A percentile compares a stretch with the other conserved stretches of the same genome.
Evolutionary conservation across 805 yeast species (phyloP).

Genomic region (Yarrowia sp.): DNA sequence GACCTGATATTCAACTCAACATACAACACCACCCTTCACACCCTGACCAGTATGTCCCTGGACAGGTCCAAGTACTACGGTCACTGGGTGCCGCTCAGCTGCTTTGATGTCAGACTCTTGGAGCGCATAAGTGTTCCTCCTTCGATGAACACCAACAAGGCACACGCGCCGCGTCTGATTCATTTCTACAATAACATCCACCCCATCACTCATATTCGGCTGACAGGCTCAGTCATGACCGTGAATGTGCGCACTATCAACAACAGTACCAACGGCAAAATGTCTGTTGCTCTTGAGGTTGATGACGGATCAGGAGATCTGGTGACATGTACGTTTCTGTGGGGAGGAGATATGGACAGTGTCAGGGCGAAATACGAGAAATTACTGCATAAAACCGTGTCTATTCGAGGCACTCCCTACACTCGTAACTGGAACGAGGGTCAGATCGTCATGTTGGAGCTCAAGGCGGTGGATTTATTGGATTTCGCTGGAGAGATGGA

Average conservation of each 20-base stretch:
- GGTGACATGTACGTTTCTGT: background rate
- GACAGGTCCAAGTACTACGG: conserved; percentile 35
- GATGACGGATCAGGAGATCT: conserved; percentile 27
- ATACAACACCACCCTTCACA: background rate
- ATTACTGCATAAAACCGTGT: conserved; percentile 18
- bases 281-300: conserved; percentile 1
- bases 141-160: background rate
- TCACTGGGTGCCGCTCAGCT: conserved; percentile 28
- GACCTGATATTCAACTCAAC: too few species aligned
- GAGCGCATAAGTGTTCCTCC: background rate
- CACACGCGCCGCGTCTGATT: background rate
- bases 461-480: conserved; percentile 1
- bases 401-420: conserved; percentile 19
- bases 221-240: conserved; percentile 8
- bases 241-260: background rate
- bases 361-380: background rate
- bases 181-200: conserved; percentile 19
- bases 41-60: conserved; percentile 3
- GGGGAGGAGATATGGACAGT: conserved; percentile 11
- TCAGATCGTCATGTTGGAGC: background rate
- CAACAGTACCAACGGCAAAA: conserved; percentile 2
- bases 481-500: conserved; percentile 15
- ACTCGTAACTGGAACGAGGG: conserved; percentile 4
- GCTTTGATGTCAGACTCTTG: background rate
- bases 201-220: conserved; percentile 30